Conservation (phyloP, 2,329 filamentous ascomycete species). For the Curvularia spicifera region DNA sequence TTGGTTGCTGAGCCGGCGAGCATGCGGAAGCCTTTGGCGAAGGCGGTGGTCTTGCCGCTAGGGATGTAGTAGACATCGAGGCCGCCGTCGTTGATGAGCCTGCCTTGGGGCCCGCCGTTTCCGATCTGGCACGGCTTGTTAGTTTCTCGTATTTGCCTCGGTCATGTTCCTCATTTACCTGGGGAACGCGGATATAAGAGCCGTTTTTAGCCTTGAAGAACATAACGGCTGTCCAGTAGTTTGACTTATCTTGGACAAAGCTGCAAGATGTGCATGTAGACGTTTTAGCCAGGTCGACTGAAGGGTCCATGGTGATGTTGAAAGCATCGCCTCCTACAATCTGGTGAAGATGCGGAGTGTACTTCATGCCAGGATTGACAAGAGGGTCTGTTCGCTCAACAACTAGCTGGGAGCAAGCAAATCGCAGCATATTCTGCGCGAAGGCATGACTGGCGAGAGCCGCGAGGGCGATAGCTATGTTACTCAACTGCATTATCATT, state of each 20-base stretch:
- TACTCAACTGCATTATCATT: constrained; percentile 41
- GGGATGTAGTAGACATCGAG: constrained; percentile 47
- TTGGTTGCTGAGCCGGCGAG: constrained; percentile 40
- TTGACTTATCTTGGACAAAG: constrained; percentile 43
- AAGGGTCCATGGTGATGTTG: constrained; percentile 46
- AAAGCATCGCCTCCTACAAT: constrained; percentile 44
- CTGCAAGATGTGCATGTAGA: constrained; percentile 46
- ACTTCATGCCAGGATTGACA: constrained; percentile 45
- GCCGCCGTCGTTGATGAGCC: constrained; percentile 45
- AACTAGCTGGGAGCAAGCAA: constrained; percentile 46
- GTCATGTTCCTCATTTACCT: constrained; percentile 13
- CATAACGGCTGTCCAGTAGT: constrained; percentile 49
- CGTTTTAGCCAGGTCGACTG: constrained; percentile 28
- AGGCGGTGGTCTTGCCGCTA: constrained; percentile 43
- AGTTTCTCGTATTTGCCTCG: not conserved
- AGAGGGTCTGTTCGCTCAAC: constrained; percentile 45
- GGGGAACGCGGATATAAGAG: constrained; percentile 39
- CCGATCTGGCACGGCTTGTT: constrained; percentile 23
- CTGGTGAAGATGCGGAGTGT: constrained; percentile 47
- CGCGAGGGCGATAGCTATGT: constrained; percentile 29
- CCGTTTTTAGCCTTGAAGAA: constrained; percentile 48
- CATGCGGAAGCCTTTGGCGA: constrained; percentile 48
- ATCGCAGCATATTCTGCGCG: constrained; percentile 44
- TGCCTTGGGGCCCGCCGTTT: constrained; percentile 45
- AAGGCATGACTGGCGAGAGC: constrained; percentile 33